phyloP scores from a whole-genome alignment of 257 asterid species.

The Thymus mandschuricus region DNA sequence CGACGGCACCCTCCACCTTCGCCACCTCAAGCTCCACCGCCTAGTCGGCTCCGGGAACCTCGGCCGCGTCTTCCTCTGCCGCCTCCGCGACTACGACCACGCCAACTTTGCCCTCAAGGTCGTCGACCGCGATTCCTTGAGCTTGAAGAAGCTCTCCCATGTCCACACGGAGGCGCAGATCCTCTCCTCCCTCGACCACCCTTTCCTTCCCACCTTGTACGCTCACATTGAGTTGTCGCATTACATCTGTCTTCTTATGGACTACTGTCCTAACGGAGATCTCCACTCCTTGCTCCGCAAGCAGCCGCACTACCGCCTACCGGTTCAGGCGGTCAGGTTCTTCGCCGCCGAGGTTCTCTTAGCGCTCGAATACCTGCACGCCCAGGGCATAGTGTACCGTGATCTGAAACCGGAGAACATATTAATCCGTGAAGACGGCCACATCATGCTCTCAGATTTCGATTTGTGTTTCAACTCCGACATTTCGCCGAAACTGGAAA shows the following conservation, averaged over 20 bases:
- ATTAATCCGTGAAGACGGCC: conserved; percentile 78
- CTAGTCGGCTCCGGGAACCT: conserved; percentile 89
- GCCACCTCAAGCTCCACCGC: conserved; percentile 81
- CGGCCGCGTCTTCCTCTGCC: conserved; percentile 93
- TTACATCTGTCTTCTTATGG: conserved; percentile 77
- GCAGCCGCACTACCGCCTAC: conserved; percentile 57
- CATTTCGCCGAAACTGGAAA: conserved; percentile 55
- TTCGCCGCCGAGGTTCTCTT: conserved; percentile 73
- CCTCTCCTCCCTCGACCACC: conserved; percentile 73
- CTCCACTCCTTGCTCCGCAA: conserved; percentile 75
- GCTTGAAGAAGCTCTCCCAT: conserved; percentile 66
- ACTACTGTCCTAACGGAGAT: conserved; percentile 85
- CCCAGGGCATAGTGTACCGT: conserved; percentile 80
- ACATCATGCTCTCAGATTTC: conserved; percentile 80
- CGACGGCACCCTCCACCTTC: conserved; percentile 77
- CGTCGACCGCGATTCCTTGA: conserved; percentile 69
- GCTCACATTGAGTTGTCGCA: conserved; percentile 84
- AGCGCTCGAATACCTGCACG: conserved; percentile 75
- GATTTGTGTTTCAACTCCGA: conserved; percentile 73
- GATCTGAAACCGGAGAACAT: conserved; percentile 88
- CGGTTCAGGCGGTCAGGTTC: conserved; percentile 64
- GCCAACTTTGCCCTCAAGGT: conserved; percentile 88
- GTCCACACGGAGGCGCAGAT: conserved; percentile 80
- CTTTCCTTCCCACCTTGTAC: conserved; percentile 81
- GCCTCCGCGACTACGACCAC: conserved; percentile 78